Conservation (phyloP, 805 yeast species). For the Nakazawaea populi region DNA sequence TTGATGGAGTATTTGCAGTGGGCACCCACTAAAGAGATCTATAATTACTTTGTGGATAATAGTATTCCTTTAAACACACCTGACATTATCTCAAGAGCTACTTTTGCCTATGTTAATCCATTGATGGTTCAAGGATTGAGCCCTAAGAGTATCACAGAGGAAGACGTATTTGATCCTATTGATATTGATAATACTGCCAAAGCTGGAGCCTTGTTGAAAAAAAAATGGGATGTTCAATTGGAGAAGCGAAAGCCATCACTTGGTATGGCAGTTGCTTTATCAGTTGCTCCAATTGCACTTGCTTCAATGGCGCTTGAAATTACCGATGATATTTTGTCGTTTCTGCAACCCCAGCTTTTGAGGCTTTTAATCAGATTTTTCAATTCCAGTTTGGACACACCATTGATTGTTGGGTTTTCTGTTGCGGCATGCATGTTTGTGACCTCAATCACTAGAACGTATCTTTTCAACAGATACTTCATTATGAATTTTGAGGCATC, state of each 20-base stretch:
- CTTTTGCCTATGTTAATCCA: slow-evolving; percentile 89
- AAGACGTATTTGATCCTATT: slow-evolving; percentile 38
- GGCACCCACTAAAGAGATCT: slow-evolving; percentile 35
- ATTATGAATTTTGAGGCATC: slow-evolving; percentile 54
- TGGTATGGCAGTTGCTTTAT: slow-evolving; percentile 27
- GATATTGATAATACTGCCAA: slow-evolving; percentile 27
- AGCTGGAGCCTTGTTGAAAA: slow-evolving; percentile 23
- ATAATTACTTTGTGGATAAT: slow-evolving; percentile 25
- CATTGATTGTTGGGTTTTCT: slow-evolving; percentile 53
- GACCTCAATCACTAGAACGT: slow-evolving; percentile 54
- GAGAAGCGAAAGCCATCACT: slow-evolving; percentile 21
- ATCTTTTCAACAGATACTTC: slow-evolving; percentile 63
- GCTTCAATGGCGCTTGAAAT: slow-evolving; percentile 31
- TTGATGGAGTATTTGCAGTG: slow-evolving; percentile 28
- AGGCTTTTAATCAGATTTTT: slow-evolving; percentile 43
- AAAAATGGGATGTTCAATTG: slow-evolving; percentile 31
- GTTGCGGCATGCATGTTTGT: slow-evolving; percentile 61
- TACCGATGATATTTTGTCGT: slow-evolving; percentile 30
- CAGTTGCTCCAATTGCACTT: slow-evolving; percentile 32
- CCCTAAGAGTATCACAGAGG: slow-evolving; percentile 23
- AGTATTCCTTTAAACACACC: slow-evolving; percentile 27
- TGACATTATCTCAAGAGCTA: slow-evolving; percentile 67
- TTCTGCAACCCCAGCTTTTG: slow-evolving; percentile 54
- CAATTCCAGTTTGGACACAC: slow-evolving; percentile 27
- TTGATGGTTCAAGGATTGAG: slow-evolving; percentile 64